Conservation (phyloP, 139 green algal genomes). For the Zygnema circumcarinatum region DNA sequence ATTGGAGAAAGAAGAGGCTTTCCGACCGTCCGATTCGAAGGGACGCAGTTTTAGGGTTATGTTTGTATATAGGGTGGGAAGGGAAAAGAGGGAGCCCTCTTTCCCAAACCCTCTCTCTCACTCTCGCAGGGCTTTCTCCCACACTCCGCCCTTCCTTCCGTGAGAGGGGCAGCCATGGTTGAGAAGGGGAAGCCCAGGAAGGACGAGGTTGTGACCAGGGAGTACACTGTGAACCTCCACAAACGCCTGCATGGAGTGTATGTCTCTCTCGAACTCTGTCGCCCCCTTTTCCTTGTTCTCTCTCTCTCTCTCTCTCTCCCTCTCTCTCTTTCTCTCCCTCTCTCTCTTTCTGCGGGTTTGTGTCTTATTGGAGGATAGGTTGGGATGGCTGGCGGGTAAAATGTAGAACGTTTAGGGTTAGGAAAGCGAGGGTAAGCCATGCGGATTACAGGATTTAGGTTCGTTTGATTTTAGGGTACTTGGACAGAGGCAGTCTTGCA, state of each 20-base stretch:
- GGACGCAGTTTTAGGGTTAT: no score
- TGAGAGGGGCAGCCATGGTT: conserved; percentile 37
- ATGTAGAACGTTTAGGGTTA: no score
- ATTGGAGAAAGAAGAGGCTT: no score
- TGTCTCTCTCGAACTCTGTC: conserved; percentile 9
- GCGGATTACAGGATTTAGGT: no score
- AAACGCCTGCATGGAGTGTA: conserved; percentile 83
- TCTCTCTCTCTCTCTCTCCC: background rate
- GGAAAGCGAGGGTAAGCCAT: no score
- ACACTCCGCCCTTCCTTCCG: background rate
- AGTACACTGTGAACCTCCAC: conserved; percentile 99
- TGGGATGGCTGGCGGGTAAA: no score
- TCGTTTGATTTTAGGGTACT: no score
- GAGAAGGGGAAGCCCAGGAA: conserved; percentile 58
- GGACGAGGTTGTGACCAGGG: conserved; percentile 69
- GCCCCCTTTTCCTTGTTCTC: no score
- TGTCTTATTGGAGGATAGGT: background rate
- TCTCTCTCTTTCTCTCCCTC: conserved; percentile 37
- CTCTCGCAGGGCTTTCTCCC: background rate
- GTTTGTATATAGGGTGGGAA: no score
- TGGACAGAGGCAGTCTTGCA: no score
- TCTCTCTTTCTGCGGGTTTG: background rate
- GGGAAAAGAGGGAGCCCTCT: no score
- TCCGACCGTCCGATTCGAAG: no score
- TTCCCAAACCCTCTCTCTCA: background rate